These are phyloP conservation scores for Aureobasidium musti DNA, from an alignment of 2,329 filamentous ascomycete species.

Conservation along the genomic window DNA sequence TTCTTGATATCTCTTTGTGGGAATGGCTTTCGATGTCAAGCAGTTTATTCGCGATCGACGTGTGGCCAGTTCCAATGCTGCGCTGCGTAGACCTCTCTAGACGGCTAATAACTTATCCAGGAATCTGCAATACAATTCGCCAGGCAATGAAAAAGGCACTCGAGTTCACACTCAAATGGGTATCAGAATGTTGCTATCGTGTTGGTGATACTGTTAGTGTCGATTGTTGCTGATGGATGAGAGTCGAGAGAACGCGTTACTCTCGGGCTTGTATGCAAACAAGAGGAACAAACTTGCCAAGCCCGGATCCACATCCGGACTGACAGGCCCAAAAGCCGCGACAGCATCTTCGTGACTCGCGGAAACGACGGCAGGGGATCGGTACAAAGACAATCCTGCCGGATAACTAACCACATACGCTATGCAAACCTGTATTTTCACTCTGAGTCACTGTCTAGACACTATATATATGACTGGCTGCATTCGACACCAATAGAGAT, in stretches of 20 bases:
- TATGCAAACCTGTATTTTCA: neutral
- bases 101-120: no score
- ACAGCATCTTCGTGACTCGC: neutral
- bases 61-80: neutral
- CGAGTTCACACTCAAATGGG: no score
- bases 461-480: neutral
- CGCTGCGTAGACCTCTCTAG: neutral
- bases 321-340: no score
- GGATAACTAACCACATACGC: neutral
- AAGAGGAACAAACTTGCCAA: neutral
- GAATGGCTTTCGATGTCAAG: no score
- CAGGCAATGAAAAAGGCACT: no score
- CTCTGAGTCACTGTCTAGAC: neutral
- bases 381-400: neutral
- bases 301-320: neutral
- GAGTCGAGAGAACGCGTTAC: neutral
- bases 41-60: neutral
- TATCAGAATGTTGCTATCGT: constrained; percentile 15
- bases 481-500: no score
- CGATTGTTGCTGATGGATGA: neutral
- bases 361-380: neutral
- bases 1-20: no score
- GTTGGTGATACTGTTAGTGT: constrained; percentile 8
- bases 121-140: no score
- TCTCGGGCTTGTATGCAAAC: neutral